Percentiles rank a stretch among this genome's conserved stretches.
Conservation (phyloP, 2,329 filamentous ascomycete genomes). For the Botryotinia calthae region DNA sequence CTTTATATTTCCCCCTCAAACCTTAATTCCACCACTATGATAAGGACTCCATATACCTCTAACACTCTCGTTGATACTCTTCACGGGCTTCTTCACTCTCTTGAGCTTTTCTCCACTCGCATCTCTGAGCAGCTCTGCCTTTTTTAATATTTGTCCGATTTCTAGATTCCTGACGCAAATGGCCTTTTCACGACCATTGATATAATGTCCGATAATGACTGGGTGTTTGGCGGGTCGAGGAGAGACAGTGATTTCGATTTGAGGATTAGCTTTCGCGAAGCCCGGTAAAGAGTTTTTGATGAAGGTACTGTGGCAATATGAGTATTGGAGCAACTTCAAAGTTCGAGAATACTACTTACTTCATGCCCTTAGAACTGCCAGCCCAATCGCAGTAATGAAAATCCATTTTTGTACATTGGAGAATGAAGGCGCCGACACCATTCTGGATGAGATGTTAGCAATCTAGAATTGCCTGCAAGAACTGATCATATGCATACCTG, state of each 20-base stretch:
- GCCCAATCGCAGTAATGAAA: constrained; percentile 98
- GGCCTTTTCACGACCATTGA: constrained; percentile 83
- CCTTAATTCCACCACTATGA: constrained; percentile 50
- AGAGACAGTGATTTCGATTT: constrained; percentile 88
- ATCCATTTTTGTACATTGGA: constrained; percentile 93
- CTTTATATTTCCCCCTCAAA: constrained; percentile 24
- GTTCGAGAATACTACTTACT: constrained; percentile 53
- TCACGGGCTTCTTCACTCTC: constrained; percentile 61
- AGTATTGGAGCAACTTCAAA: neutral
- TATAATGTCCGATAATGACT: constrained; percentile 83
- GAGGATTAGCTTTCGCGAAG: constrained; percentile 79
- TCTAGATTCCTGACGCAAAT: constrained; percentile 88
- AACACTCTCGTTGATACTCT: constrained; percentile 63
- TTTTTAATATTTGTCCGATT: constrained; percentile 74
- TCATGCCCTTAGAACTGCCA: constrained; percentile 92
- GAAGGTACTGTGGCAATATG: constrained; percentile 60
- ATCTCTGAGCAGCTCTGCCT: constrained; percentile 70
- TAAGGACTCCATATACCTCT: constrained; percentile 71
- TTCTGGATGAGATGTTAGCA: constrained; percentile 59
- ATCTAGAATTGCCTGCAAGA: neutral
- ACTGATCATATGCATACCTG: constrained; percentile 45
- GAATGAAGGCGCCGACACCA: constrained; percentile 92
- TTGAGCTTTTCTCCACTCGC: constrained; percentile 73
- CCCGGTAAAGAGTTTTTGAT: constrained; percentile 71
- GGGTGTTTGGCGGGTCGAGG: constrained; percentile 89